Evolutionary conservation across 129 eudicot species (phyloP).

Genomic region (Arctium lappa): DNA sequence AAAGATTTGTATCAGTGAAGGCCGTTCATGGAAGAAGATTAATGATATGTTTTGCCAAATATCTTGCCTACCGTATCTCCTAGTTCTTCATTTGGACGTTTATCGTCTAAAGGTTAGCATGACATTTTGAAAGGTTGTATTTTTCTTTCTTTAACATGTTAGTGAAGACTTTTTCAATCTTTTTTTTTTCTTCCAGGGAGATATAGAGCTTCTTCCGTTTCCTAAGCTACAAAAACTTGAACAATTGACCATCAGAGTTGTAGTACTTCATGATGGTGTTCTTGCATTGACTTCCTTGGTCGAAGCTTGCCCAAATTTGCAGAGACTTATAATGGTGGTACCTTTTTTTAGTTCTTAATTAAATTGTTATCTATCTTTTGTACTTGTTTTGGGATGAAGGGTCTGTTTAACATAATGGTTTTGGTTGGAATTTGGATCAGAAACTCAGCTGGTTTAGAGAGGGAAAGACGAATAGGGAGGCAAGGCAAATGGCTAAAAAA

Average conservation of each 20-base stretch:
- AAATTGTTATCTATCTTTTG: too few relatives aligned
- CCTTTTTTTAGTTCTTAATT: background rate
- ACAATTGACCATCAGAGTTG: slow-evolving; percentile 30
- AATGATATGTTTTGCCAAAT: slow-evolving; percentile 28
- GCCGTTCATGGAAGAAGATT: slow-evolving; percentile 25
- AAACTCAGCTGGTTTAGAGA: background rate
- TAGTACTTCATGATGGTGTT: slow-evolving; percentile 36
- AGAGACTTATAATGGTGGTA: slow-evolving; percentile 38
- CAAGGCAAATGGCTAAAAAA: background rate
- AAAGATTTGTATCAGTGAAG: slow-evolving; percentile 24
- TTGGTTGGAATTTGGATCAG: background rate
- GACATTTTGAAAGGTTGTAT: background rate
- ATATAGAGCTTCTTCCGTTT: slow-evolving; percentile 3
- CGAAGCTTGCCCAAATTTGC: slow-evolving; percentile 40
- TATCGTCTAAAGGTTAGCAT: slow-evolving; percentile 28
- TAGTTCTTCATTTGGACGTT: slow-evolving; percentile 28
- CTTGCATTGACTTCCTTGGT: slow-evolving; percentile 30
- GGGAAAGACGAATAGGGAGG: background rate
- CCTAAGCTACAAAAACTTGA: slow-evolving; percentile 19
- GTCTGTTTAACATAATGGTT: background rate
- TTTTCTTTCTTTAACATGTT: background rate
- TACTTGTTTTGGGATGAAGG: background rate
- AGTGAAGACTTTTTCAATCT: background rate
- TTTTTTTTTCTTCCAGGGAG: slow-evolving; percentile 21
- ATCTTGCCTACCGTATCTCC: slow-evolving; percentile 26